Conservation (phyloP, 2,329 filamentous ascomycete species). For the Emmonsiellopsis sp. region DNA sequence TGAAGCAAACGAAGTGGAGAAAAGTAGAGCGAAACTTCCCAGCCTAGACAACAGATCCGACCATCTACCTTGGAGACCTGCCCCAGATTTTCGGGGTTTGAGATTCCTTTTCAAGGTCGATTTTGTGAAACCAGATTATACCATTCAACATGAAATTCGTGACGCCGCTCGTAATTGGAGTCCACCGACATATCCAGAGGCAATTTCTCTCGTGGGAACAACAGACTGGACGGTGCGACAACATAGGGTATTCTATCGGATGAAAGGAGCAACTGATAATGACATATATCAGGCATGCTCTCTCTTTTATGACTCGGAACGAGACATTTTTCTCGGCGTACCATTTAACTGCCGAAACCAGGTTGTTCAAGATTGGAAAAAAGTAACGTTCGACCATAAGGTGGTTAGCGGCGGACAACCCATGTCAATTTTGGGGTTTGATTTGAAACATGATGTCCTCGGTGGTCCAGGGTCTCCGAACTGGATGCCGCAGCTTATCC, state of each 20-base stretch:
- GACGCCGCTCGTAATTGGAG: conserved; percentile 3
- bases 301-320: conserved; percentile 11
- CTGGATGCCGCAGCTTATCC: conserved; percentile 17
- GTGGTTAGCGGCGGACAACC: background rate
- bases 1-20: too few relatives aligned
- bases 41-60: too few relatives aligned
- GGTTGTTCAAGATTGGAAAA: conserved; percentile 5
- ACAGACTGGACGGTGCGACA: conserved; percentile 9
- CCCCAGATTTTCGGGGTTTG: background rate
- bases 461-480: conserved; percentile 9
- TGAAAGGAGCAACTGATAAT: background rate
- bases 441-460: conserved; percentile 6
- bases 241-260: background rate
- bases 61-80: background rate
- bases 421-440: conserved; percentile 10
- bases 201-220: background rate
- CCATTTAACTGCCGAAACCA: conserved; percentile 9
- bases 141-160: conserved; percentile 1
- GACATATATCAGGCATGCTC: conserved; percentile 7
- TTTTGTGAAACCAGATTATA: conserved; percentile 5
- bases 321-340: conserved; percentile 6
- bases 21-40: too few relatives aligned
- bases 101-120: conserved; percentile 12
- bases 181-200: conserved; percentile 4
- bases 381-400: conserved; percentile 8